These are phyloP conservation scores for Medicago lupulina DNA, from an alignment of 306 rosid genomes.

Conservation along the genomic window DNA sequence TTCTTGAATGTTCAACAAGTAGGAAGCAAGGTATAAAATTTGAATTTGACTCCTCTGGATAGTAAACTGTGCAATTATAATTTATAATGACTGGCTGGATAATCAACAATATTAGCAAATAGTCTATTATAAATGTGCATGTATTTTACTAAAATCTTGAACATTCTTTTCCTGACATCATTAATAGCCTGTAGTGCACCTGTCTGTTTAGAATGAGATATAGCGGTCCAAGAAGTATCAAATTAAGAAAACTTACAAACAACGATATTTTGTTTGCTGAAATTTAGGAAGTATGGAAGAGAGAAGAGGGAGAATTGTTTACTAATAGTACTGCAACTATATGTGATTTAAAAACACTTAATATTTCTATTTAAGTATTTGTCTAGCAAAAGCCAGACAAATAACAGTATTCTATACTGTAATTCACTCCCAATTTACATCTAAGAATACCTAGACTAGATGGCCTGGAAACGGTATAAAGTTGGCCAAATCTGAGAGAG, in stretches of 20 bases:
- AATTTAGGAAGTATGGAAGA: constrained; percentile 11
- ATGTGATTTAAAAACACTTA: constrained; percentile 16
- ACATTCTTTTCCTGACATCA: background rate
- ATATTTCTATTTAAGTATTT: constrained; percentile 6
- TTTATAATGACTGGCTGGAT: background rate
- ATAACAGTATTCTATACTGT: background rate
- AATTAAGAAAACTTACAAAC: constrained; percentile 8
- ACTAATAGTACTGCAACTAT: constrained; percentile 20
- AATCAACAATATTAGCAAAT: background rate
- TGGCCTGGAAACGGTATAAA: background rate
- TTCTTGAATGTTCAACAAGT: constrained; percentile 90
- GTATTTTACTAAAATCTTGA: background rate
- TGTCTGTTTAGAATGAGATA: background rate
- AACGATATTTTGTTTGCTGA: constrained; percentile 32
- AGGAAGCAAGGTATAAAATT: constrained; percentile 87
- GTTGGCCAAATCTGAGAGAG: background rate
- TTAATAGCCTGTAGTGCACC: background rate
- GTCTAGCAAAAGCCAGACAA: background rate
- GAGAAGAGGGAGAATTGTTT: constrained; percentile 25
- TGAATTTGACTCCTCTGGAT: background rate
- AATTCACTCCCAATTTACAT: background rate
- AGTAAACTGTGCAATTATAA: constrained; percentile 4
- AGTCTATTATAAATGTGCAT: constrained; percentile 13
- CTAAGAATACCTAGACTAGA: background rate
- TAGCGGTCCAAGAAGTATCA: background rate